These are phyloP conservation scores for Lactarius akahatsu DNA, from an alignment of 768 basidiomycete genomes.

Conservation along the genomic window DNA sequence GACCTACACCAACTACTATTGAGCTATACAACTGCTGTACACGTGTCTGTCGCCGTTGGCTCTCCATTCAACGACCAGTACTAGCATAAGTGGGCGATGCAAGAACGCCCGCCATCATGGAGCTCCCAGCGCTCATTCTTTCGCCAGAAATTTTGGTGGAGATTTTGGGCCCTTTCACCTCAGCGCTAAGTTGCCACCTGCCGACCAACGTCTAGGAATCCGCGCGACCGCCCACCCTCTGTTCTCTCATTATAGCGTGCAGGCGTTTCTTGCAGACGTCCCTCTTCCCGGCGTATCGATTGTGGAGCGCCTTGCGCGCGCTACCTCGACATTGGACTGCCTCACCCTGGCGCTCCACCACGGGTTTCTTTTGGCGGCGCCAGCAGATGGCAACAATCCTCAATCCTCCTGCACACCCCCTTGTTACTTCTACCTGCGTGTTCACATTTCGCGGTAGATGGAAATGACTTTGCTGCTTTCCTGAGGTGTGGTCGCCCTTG, in stretches of 20 bases:
- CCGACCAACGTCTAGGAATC: constrained; percentile 8
- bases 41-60: background rate
- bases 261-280: constrained; percentile 10
- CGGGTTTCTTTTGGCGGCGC: constrained; percentile 20
- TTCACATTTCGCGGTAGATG: constrained; percentile 16
- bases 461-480: constrained; percentile 11
- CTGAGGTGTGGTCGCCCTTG: constrained; percentile 2
- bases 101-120: background rate
- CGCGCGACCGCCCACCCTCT: constrained; percentile 4
- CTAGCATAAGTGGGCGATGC: background rate
- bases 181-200: constrained; percentile 6
- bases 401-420: constrained; percentile 1
- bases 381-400: constrained; percentile 1
- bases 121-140: constrained; percentile 3
- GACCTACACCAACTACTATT: background rate
- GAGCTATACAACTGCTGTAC: background rate
- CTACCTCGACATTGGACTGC: constrained; percentile 2
- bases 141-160: constrained; percentile 9
- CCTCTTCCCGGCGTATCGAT: background rate
- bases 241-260: constrained; percentile 5
- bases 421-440: constrained; percentile 14
- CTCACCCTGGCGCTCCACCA: constrained; percentile 16
- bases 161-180: constrained; percentile 3
- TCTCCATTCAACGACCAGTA: background rate
- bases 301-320: constrained; percentile 10